Percentiles rank a stretch among this genome's conserved stretches.
phyloP scores from a whole-genome alignment of 2,329 filamentous ascomycete genomes.

The Ceratocystis albifundus region DNA sequence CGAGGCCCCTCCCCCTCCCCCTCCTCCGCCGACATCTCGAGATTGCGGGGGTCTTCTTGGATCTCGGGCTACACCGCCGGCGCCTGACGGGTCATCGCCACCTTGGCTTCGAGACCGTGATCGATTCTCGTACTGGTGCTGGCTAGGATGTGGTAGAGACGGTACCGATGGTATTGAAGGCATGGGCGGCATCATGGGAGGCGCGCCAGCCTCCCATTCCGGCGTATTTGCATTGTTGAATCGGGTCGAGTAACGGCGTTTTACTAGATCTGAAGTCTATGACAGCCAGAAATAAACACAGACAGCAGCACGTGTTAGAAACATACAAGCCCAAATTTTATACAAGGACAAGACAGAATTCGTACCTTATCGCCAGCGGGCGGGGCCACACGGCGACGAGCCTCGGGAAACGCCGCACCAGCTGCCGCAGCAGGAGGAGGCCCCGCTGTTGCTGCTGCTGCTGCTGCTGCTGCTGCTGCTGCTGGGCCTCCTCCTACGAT shows the following conservation, averaged over 20 bases:
- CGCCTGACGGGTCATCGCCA: slow-evolving; percentile 25
- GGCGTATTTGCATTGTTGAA: slow-evolving; percentile 62
- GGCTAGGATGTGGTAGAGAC: slow-evolving; percentile 15
- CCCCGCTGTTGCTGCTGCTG: slow-evolving; percentile 25
- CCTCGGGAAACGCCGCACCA: slow-evolving; percentile 28
- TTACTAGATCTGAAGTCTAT: slow-evolving; percentile 71
- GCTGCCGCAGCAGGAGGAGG: background rate
- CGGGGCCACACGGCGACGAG: slow-evolving; percentile 39
- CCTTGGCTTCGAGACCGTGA: slow-evolving; percentile 20
- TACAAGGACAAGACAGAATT: slow-evolving; percentile 2
- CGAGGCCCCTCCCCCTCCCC: slow-evolving; percentile 33
- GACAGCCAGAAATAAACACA: slow-evolving; percentile 23
- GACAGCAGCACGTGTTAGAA: background rate
- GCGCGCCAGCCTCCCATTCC: slow-evolving; percentile 56
- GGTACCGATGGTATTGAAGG: slow-evolving; percentile 19
- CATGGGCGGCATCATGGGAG: slow-evolving; percentile 35
- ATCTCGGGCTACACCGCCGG: slow-evolving; percentile 27
- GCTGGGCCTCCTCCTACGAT: slow-evolving; percentile 26
- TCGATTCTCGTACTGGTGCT: slow-evolving; percentile 16
- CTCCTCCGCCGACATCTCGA: slow-evolving; percentile 29
- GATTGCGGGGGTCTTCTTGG: slow-evolving; percentile 43
- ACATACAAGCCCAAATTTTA: background rate
- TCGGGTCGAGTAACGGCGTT: slow-evolving; percentile 84
- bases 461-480: too few species aligned
- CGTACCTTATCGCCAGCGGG: slow-evolving; percentile 46